Conservation (phyloP, 768 basidiomycete species). For the Paxillus involutus region DNA sequence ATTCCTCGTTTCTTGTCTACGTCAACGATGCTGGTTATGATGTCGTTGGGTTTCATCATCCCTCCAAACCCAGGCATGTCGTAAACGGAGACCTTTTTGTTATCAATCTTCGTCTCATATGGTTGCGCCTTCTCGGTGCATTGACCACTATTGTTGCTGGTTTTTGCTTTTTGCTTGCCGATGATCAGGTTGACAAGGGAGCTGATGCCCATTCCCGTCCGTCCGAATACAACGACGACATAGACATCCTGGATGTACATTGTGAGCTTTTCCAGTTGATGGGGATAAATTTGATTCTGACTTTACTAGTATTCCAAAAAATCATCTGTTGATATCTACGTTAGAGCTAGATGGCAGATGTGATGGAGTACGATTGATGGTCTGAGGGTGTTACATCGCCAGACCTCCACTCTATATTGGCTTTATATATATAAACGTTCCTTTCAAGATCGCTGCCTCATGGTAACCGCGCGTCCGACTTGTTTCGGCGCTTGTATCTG, state of each 20-base stretch:
- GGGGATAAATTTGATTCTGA: neutral
- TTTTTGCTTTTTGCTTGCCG: neutral
- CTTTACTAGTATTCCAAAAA: too few relatives aligned
- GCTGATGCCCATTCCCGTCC: conserved; percentile 12
- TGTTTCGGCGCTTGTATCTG: neutral
- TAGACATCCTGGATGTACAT: neutral
- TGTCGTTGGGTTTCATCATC: neutral
- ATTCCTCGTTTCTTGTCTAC: conserved; percentile 3
- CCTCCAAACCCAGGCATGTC: conserved; percentile 3
- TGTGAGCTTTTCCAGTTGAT: neutral
- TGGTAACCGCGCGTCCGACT: neutral
- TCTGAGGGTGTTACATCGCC: neutral
- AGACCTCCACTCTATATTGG: neutral
- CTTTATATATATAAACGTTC: neutral
- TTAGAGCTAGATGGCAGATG: too few relatives aligned
- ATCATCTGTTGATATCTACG: neutral
- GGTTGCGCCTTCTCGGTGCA: neutral
- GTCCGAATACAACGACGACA: conserved; percentile 13
- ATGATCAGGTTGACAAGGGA: conserved; percentile 13
- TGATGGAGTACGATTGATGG: neutral
- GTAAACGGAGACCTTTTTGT: neutral
- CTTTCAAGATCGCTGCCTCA: neutral
- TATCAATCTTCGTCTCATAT: neutral
- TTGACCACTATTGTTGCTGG: neutral
- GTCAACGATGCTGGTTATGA: neutral